Evolutionary conservation across 139 green algal species (phyloP).

Genomic region (Closterium sp.): DNA sequence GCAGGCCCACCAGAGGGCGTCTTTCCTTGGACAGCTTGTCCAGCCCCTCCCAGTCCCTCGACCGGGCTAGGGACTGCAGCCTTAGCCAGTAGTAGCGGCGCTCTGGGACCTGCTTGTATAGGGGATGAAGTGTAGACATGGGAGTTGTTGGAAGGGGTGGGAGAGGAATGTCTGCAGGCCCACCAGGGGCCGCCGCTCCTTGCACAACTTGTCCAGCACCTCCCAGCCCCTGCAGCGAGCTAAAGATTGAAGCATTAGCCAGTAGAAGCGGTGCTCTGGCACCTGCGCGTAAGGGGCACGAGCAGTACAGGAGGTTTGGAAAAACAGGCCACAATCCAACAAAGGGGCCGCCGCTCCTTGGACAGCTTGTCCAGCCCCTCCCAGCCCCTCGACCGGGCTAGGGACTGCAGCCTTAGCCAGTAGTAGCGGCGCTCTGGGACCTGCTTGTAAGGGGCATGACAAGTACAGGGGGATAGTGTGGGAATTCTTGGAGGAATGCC

Average conservation of each 20-base stretch:
- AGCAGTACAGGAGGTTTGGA: neutral
- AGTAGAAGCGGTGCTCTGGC: conserved; percentile 39
- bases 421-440: conserved; percentile 37
- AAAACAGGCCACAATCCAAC: too few relatives aligned
- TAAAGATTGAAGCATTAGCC: conserved; percentile 34
- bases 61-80: conserved; percentile 15
- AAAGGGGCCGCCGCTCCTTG: conserved; percentile 41
- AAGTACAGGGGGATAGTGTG: neutral
- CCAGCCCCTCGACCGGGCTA: conserved; percentile 39
- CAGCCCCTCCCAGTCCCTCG: conserved; percentile 40
- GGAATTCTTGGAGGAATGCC: too few relatives aligned
- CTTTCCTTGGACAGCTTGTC: conserved; percentile 34
- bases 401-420: conserved; percentile 39
- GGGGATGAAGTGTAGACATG: too few relatives aligned
- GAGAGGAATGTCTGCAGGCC: neutral
- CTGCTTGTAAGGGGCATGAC: neutral
- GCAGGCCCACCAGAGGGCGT: conserved; percentile 17
- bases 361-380: conserved; percentile 48
- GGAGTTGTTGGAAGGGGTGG: too few relatives aligned
- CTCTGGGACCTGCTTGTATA: conserved; percentile 21
- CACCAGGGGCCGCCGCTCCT: conserved; percentile 42
- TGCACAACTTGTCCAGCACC: conserved; percentile 42
- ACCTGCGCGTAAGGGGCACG: neutral
- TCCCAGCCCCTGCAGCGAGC: conserved; percentile 41
- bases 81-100: conserved; percentile 49